Conservation (phyloP, 2,329 filamentous ascomycete genomes). For the Fusarium sp. region DNA sequence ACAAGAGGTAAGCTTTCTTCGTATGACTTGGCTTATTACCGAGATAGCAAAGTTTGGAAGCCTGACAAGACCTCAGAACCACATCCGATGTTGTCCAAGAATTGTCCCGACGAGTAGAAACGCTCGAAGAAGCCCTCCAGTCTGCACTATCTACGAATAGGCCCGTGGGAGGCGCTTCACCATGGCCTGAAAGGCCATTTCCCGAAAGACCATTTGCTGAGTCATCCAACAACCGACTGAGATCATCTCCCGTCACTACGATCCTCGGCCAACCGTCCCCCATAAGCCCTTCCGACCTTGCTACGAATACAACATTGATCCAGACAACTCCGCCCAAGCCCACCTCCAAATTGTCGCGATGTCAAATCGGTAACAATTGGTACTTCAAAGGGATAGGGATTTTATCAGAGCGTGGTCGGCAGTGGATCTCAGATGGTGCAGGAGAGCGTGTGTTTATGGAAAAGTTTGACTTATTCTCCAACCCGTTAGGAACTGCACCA, state of each 20-base stretch:
- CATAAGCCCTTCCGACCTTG: slow-evolving; percentile 15
- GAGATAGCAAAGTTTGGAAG: background rate
- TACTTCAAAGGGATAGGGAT: slow-evolving; percentile 37
- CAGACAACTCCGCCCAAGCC: slow-evolving; percentile 1
- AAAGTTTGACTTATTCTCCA: slow-evolving; percentile 29
- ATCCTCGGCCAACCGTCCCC: background rate
- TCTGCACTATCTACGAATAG: slow-evolving; percentile 11
- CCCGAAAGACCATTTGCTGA: background rate
- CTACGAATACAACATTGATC: background rate
- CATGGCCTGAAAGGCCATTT: slow-evolving; percentile 1
- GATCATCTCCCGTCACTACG: slow-evolving; percentile 1
- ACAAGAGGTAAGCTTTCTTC: slow-evolving; percentile 27
- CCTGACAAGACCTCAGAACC: slow-evolving; percentile 10
- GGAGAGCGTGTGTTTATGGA: slow-evolving; percentile 33
- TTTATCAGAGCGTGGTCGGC: slow-evolving; percentile 21
- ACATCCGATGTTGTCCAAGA: slow-evolving; percentile 35
- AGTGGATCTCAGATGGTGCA: slow-evolving; percentile 36
- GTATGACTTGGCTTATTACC: background rate
- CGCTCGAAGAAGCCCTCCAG: slow-evolving; percentile 31
- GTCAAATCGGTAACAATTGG: slow-evolving; percentile 33
- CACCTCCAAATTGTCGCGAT: slow-evolving; percentile 17
- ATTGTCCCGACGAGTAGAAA: slow-evolving; percentile 33
- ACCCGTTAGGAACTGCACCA: slow-evolving; percentile 6
- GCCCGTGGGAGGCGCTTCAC: slow-evolving; percentile 14
- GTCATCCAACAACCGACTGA: slow-evolving; percentile 6